Base-by-base conservation (phyloP, 257 asterid genomes). In the Petrea volubilis region DNA sequence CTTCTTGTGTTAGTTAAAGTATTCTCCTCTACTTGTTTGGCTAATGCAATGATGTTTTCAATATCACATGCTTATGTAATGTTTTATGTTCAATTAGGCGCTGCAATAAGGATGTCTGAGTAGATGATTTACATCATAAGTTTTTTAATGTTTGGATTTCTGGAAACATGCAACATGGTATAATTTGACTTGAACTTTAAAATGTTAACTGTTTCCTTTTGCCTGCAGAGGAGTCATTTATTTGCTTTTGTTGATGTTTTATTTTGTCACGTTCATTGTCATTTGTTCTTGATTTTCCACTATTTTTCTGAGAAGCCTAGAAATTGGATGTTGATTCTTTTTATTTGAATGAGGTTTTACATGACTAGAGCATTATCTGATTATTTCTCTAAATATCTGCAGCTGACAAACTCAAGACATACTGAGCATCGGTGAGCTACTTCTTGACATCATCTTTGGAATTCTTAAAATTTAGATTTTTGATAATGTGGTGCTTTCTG, bases 401-500 rank as follows among this genome's bases (percentile, higher is more conserved):
- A 94, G 98, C 80, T 58, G 66, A 74, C 79, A 55, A 79, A 65
- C 74, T 68, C 92, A 53, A 84, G 89, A 69, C 86, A 73, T 34
- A 50, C 78, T 52, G 96, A 88, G 57, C 81, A 81, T 64, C 59
- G 83, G 97, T 94, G 73, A 88, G 95, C 72, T 76, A 40, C 75
- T 70, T 47, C 56, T 49, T 38, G 20, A 51, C 29, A 14, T 53
- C 41, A 31, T 66, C 60, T 73, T 21, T 13, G 47, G 44, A 47
- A 55, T 12, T 51, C 41, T 51, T 34, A 15, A n/a, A 20, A 29
- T 31, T 51, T 24, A 12, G 47, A 18, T 67, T 67, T n/a, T 25
- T 75, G 31, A 57, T 36, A 34, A 43, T 68, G 31, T 12, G 36
- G 52, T 55, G 24, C 51, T 65, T 24, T 71, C 6, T 46, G 9